These are phyloP conservation scores for Paragyromitra xinjiangensis DNA, from an alignment of 495 filamentous ascomycete species.

Conservation along the genomic window DNA sequence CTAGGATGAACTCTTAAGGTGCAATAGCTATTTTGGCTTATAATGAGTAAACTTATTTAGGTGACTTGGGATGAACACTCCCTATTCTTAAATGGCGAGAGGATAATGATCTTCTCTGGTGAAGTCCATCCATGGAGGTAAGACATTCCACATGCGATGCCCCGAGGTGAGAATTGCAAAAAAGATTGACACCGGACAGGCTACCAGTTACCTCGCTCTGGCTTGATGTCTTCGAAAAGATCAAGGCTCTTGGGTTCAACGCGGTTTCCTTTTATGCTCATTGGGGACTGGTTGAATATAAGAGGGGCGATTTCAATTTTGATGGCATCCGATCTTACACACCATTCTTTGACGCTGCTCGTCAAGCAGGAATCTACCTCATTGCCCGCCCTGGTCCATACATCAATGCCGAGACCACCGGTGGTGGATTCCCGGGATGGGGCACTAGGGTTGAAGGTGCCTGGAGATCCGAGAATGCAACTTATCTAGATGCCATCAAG, in stretches of 20 bases:
- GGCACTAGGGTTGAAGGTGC: slow-evolving; percentile 70
- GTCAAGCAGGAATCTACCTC: slow-evolving; percentile 74
- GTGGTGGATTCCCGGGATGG: slow-evolving; percentile 73
- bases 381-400: slow-evolving; percentile 77
- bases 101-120: slow-evolving; percentile 75
- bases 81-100: slow-evolving; percentile 74
- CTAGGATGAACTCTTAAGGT: neutral
- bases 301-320: slow-evolving; percentile 71
- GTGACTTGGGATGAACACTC: slow-evolving; percentile 82
- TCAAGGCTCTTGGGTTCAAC: slow-evolving; percentile 79
- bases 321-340: slow-evolving; percentile 75
- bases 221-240: slow-evolving; percentile 81
- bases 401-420: slow-evolving; percentile 69
- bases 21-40: neutral
- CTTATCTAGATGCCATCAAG: slow-evolving; percentile 72
- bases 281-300: slow-evolving; percentile 83
- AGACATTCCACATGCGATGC: neutral
- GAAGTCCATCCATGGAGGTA: slow-evolving; percentile 76
- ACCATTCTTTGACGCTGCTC: slow-evolving; percentile 76
- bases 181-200: slow-evolving; percentile 58
- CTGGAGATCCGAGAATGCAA: slow-evolving; percentile 68
- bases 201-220: slow-evolving; percentile 76
- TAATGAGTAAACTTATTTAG: slow-evolving; percentile 15
- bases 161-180: neutral
- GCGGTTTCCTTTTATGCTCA: slow-evolving; percentile 78